Evolutionary conservation across 2,329 filamentous ascomycete genomes (phyloP), one percentile per base, ranked within the genome.

Genomic region (Monosporascus sp.): DNA sequence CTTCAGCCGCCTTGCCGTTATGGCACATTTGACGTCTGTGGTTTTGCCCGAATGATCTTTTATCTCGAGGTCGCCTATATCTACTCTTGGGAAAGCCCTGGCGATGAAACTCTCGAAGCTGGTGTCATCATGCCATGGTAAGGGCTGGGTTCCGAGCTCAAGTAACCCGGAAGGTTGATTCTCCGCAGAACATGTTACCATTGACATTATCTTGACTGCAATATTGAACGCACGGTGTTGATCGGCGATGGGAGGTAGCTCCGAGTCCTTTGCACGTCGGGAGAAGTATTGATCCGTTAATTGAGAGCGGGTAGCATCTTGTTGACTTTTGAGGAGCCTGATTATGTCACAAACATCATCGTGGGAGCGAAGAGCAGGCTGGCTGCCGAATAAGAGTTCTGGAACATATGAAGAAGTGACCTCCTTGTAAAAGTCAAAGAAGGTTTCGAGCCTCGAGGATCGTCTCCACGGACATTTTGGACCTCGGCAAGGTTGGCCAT

Each of bases 1-100:
- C 47, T 62, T 62, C 7, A 66, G 53, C 43, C 59, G 62, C n/a
- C 44, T 63, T 37, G 60, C 62, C 9, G 51, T 59, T 2, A 67
- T 51, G 6, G 48, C 54, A 11, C 48, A 50, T 47, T 60, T 65
- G 18, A 63, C 47, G 39, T 55, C 48, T 2, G 37, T 47, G 31
- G 58, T 52, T 37, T 63, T 51, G 20, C 55, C 55, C 11, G 59
- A 56, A 53, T 64, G 55, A 38, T 63, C 55, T 3, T 49, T 58
- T 48, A 47, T 56, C 9, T 61, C 61, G 49, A 67, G 64, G 5
- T 18, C 5, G 5, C 47, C 35, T 37, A 11, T 17, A 18, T 48
- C 38, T 20, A 27, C 49, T 31, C 25, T 50, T 6, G 39, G 25
- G 24, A 45, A 45, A 5, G 39, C 39, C 9, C 18, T 18, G 22